Base-by-base conservation (phyloP, 176 grass and related monocot species). In the Musa itinerans region DNA sequence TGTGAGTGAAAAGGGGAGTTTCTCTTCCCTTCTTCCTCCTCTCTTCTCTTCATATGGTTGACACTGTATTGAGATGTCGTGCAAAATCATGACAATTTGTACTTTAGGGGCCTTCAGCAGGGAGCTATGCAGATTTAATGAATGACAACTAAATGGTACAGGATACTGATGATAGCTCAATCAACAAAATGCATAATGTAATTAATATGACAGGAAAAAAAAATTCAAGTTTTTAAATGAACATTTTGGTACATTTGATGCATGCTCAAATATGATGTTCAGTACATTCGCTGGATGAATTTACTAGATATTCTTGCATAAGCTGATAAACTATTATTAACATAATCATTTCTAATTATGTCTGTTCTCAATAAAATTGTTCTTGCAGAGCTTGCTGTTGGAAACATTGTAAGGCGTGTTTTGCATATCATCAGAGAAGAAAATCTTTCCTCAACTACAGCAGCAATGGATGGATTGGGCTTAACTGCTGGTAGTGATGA, bases 341-440 rank as follows among this genome's bases (percentile, higher is more conserved):
- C 13, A 20, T 11, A 19, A 24, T 43, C 26, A 50, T 70, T 52
- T 11, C 17, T n/a, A 21, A 2, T 50, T 2, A 50, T 70, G 29
- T 50, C 51, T 10, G 17, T 52, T 69, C 34, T n/a, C 34, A 65
- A 21, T 76, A 25, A 52, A 65, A 53, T 64, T 52, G 56, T 0
- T 53, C 54, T 69, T 66, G 55, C 82, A 98, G 94, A 98, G 73
- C 86, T 98, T 62, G 88, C 94, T 80, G 84, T 93, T 74, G 94
- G 90, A 64, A 93, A 98, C 86, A 98, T 93, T 81, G 90, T 98
- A 53, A 98, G 94, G 78, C 88, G 94, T 73, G 84, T 93, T 73
- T 74, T 98, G 68, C 94, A 98, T 83, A 91, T 98, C 74, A 98
- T 98, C 77, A 88, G 92, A 80, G 94, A 98, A 75, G 90, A 98